These are phyloP conservation scores for Penstemon davidsonii DNA, from an alignment of 257 asterid species.

Conservation along the genomic window DNA sequence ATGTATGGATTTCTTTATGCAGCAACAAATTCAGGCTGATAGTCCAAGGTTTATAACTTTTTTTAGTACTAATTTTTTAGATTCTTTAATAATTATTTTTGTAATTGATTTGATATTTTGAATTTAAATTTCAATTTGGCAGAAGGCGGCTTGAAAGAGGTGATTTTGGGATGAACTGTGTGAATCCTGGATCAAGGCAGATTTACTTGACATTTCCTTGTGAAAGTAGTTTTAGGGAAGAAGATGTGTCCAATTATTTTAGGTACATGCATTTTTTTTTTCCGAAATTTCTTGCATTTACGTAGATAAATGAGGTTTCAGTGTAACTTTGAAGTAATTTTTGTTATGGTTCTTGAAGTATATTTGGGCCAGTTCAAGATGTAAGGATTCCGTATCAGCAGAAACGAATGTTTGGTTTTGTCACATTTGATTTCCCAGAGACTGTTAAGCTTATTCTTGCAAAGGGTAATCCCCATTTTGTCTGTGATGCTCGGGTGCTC, in stretches of 20 bases:
- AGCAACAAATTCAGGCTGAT: conserved; percentile 49
- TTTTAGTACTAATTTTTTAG: background rate
- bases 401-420: conserved; percentile 77
- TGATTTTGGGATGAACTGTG: conserved; percentile 48
- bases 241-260: conserved; percentile 59
- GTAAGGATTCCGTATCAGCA: conserved; percentile 78
- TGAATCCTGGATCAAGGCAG: conserved; percentile 57
- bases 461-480: conserved; percentile 76
- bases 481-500: conserved; percentile 73
- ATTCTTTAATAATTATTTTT: conserved; percentile 15
- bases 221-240: conserved; percentile 62
- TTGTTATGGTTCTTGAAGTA: conserved; percentile 30
- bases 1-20: conserved; percentile 54
- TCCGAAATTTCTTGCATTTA: background rate
- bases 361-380: conserved; percentile 71
- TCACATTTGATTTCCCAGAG: conserved; percentile 64
- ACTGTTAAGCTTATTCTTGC: conserved; percentile 73
- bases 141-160: conserved; percentile 42
- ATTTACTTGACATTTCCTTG: conserved; percentile 68
- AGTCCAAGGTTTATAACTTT: conserved; percentile 41
- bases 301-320: background rate
- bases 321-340: background rate
- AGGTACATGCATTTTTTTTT: conserved; percentile 35
- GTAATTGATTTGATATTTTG: background rate
- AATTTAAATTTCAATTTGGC: background rate